A percentile compares a stretch with the other conserved stretches of the same genome.
Evolutionary conservation across 2,329 filamentous ascomycete species (phyloP).

Genomic region (Apiospora sp.): DNA sequence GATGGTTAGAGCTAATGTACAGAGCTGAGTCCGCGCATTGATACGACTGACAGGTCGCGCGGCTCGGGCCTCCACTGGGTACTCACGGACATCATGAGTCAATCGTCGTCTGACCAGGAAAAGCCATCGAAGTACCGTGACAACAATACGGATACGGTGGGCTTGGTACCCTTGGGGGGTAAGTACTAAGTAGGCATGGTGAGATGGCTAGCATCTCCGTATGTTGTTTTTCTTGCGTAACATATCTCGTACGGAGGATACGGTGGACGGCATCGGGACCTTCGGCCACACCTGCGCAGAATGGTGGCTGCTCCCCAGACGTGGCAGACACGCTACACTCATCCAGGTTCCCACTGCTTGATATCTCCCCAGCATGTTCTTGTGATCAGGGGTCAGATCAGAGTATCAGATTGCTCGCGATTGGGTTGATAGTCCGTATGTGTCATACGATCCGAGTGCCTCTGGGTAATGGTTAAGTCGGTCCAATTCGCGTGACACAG

Average conservation of each 20-base stretch:
- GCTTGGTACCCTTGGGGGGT: background rate
- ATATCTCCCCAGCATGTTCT: background rate
- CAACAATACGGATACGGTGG: background rate
- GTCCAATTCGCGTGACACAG: background rate
- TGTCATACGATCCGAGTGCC: background rate
- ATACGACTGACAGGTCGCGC: background rate
- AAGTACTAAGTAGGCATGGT: background rate
- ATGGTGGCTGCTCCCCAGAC: background rate
- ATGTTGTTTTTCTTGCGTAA: background rate
- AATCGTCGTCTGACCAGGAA: background rate
- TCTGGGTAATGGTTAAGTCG: background rate
- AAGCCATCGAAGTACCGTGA: background rate
- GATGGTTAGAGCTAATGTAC: constrained; percentile 11
- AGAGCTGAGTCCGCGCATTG: background rate
- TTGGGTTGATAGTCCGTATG: background rate
- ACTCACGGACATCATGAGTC: background rate
- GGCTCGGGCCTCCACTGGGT: background rate
- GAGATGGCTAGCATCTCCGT: background rate
- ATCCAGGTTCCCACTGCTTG: background rate
- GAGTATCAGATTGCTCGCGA: background rate
- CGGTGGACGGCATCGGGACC: background rate
- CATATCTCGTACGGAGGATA: background rate
- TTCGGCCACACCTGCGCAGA: background rate
- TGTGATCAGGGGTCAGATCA: background rate
- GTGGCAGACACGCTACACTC: background rate